Percentiles rank a stretch among this genome's conserved stretches.
Evolutionary conservation across 2,329 filamentous ascomycete genomes (phyloP).

Genomic region (Aspergillus spinulosporus): DNA sequence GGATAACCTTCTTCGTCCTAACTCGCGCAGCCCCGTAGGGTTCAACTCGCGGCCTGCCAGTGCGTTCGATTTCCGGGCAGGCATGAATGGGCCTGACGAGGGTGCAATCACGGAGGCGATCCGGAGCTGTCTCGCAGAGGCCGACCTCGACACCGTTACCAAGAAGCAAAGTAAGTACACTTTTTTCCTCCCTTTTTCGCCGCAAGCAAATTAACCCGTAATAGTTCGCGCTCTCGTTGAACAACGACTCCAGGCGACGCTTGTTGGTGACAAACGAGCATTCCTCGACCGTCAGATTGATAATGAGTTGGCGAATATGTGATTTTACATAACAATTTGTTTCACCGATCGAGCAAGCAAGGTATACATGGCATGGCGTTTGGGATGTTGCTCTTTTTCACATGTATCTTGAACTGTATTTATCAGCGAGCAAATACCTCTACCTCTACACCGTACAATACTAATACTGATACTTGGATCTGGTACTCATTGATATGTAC

Average conservation of each 20-base stretch:
- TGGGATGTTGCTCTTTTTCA: slow-evolving; percentile 7
- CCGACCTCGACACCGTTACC: slow-evolving; percentile 93
- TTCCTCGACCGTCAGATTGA: slow-evolving; percentile 96
- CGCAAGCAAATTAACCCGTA: background rate
- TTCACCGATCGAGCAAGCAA: background rate
- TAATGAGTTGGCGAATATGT: slow-evolving; percentile 91
- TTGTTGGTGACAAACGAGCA: slow-evolving; percentile 78
- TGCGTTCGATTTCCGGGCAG: slow-evolving; percentile 59
- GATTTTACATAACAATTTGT: slow-evolving; percentile 26
- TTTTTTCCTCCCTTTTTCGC: background rate
- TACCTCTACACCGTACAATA: background rate
- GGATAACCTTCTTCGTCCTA: slow-evolving; percentile 45
- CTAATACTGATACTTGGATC: background rate
- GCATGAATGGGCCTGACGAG: slow-evolving; percentile 67
- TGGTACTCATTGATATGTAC: background rate
- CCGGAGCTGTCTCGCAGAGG: slow-evolving; percentile 76
- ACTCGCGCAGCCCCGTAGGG: slow-evolving; percentile 52
- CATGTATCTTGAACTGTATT: slow-evolving; percentile 7
- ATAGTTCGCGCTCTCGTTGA: slow-evolving; percentile 80
- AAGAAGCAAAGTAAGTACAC: slow-evolving; percentile 77
- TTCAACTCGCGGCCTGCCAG: slow-evolving; percentile 53
- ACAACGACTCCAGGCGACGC: slow-evolving; percentile 85
- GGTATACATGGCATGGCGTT: slow-evolving; percentile 20
- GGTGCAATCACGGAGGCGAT: slow-evolving; percentile 80
- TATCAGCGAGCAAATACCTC: slow-evolving; percentile 14